Evolutionary conservation across 1,284 basidiomycete genomes (phyloP).

Genomic region (Cutaneotrichosporon sp.): DNA sequence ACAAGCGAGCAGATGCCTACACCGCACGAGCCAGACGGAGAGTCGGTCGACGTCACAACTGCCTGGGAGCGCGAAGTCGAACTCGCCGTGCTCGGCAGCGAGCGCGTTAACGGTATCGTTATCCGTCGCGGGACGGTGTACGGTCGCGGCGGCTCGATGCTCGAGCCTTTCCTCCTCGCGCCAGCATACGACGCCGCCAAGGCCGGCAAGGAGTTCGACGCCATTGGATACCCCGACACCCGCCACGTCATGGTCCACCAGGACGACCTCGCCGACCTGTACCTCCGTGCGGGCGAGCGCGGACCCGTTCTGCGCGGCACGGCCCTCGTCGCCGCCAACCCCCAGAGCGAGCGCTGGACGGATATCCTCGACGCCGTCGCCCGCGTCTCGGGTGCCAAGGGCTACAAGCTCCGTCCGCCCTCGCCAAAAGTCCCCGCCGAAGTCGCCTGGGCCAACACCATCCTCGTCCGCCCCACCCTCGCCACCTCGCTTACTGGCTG

Average conservation of each 20-base stretch:
- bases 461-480: constrained; percentile 49
- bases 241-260: constrained; percentile 52
- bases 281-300: constrained; percentile 51
- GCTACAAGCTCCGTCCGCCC: constrained; percentile 23
- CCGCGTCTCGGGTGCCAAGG: constrained; percentile 47
- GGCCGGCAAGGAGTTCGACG: constrained; percentile 47
- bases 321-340: constrained; percentile 53
- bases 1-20: constrained; percentile 29
- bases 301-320: constrained; percentile 48
- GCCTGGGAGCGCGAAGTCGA: constrained; percentile 35
- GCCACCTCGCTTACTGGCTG: constrained; percentile 53
- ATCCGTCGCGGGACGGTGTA: constrained; percentile 45
- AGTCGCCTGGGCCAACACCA: constrained; percentile 26
- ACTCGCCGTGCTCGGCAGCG: constrained; percentile 28
- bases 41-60: constrained; percentile 1
- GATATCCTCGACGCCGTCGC: constrained; percentile 51
- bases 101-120: constrained; percentile 34
- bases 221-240: constrained; percentile 48
- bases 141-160: constrained; percentile 35
- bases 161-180: constrained; percentile 47
- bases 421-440: constrained; percentile 34
- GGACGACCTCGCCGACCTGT: constrained; percentile 56
- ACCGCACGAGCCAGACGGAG: constrained; percentile 10
- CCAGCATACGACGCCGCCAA: constrained; percentile 40
- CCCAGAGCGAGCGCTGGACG: constrained; percentile 50